Evolutionary conservation across 495 filamentous ascomycete species (phyloP).

Genomic region (Aspergillus hancockii): DNA sequence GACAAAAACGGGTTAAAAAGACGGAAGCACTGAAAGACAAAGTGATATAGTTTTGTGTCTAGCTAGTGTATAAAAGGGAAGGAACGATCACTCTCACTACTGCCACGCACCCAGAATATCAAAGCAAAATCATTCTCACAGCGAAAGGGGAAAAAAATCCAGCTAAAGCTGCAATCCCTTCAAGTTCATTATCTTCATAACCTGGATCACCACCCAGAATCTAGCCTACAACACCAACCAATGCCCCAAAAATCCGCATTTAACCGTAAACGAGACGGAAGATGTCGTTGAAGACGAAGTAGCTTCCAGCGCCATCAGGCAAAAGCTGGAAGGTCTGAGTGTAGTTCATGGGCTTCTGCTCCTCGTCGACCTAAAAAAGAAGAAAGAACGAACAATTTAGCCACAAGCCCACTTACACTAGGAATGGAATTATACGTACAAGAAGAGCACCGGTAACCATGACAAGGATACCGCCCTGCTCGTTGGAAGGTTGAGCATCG

Average conservation of each 20-base stretch:
- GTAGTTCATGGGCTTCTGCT: slow-evolving; percentile 79
- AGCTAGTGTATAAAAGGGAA: not conserved
- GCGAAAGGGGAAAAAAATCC: not conserved
- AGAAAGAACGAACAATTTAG: not conserved
- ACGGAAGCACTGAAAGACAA: not conserved
- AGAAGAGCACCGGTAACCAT: slow-evolving; percentile 80
- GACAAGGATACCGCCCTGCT: slow-evolving; percentile 69
- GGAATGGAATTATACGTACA: slow-evolving; percentile 50
- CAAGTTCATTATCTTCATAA: slow-evolving; percentile 24
- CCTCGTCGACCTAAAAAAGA: slow-evolving; percentile 70
- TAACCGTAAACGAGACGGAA: slow-evolving; percentile 74
- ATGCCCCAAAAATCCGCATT: not conserved
- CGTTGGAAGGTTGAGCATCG: slow-evolving; percentile 72
- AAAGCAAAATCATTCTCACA: not conserved
- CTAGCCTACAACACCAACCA: not conserved
- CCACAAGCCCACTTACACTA: not conserved
- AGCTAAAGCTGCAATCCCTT: slow-evolving; percentile 3
- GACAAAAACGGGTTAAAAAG: not conserved
- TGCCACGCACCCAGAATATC: not conserved
- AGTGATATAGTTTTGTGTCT: not conserved
- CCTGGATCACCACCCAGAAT: slow-evolving; percentile 2
- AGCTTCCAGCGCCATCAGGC: slow-evolving; percentile 66
- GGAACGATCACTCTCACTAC: not conserved
- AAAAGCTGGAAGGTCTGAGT: slow-evolving; percentile 81
- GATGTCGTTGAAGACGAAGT: slow-evolving; percentile 88